These are phyloP conservation scores for Pleurotus eryngii DNA, from an alignment of 768 basidiomycete genomes.

Conservation along the genomic window DNA sequence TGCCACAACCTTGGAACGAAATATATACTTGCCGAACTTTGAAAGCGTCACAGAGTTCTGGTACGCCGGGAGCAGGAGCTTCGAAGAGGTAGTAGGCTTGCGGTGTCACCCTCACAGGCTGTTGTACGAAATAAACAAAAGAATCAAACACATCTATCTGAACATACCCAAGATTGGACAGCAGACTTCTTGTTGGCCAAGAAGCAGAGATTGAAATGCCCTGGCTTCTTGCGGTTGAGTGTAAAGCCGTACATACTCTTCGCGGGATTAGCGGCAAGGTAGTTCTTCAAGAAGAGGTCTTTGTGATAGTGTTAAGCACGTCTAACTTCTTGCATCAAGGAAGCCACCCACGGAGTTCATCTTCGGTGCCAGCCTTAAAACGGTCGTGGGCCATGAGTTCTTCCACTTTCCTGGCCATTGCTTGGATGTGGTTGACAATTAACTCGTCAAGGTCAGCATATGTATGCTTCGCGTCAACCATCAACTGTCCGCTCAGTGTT, in stretches of 20 bases:
- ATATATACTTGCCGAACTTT: slow-evolving; percentile 64
- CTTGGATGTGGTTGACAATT: slow-evolving; percentile 94
- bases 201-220: slow-evolving; percentile 93
- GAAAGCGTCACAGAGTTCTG: slow-evolving; percentile 95
- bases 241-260: slow-evolving; percentile 97
- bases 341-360: slow-evolving; percentile 79
- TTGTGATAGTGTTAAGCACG: slow-evolving; percentile 24
- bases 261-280: slow-evolving; percentile 88
- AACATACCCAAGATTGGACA: slow-evolving; percentile 87
- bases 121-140: slow-evolving; percentile 8
- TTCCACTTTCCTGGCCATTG: slow-evolving; percentile 89
- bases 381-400: slow-evolving; percentile 95
- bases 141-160: slow-evolving; percentile 2
- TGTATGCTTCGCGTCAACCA: slow-evolving; percentile 73
- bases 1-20: not conserved
- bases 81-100: slow-evolving; percentile 90
- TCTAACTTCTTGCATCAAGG: not conserved
- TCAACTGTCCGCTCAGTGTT: slow-evolving; percentile 57
- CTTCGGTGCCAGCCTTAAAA: slow-evolving; percentile 84
- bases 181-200: slow-evolving; percentile 86
- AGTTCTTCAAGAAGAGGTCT: slow-evolving; percentile 85
- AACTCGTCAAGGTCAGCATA: slow-evolving; percentile 96
- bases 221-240: slow-evolving; percentile 83
- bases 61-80: slow-evolving; percentile 85
- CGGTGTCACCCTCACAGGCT: slow-evolving; percentile 86